phyloP scores from a whole-genome alignment of 306 rosid genomes.

The Acacia confusa region DNA sequence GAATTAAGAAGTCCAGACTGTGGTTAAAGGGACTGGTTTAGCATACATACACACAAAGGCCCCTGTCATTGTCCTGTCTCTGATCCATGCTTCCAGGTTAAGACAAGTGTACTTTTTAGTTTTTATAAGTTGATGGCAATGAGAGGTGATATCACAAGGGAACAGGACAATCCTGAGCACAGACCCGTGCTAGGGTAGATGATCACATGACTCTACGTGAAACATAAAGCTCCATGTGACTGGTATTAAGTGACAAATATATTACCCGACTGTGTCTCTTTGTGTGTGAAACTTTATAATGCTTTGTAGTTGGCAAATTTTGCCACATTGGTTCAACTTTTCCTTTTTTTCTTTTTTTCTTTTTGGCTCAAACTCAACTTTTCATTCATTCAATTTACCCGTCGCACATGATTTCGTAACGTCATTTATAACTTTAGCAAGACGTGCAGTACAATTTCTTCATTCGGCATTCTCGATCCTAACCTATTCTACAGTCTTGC shows the following conservation, averaged over 20 bases:
- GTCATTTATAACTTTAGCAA: neutral
- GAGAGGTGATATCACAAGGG: conserved; percentile 49
- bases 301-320: conserved; percentile 14
- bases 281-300: neutral
- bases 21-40: neutral
- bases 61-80: neutral
- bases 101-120: neutral
- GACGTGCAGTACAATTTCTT: neutral
- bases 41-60: conserved; percentile 1
- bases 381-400: conserved; percentile 12
- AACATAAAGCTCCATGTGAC: conserved; percentile 29
- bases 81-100: neutral
- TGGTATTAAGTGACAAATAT: neutral
- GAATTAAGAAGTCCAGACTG: conserved; percentile 2
- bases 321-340: neutral
- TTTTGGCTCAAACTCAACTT: too few relatives aligned
- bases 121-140: neutral
- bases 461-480: conserved; percentile 20
- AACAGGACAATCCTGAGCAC: conserved; percentile 26
- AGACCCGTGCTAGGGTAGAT: conserved; percentile 32
- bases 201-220: conserved; percentile 39
- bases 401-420: neutral
- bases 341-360: too few relatives aligned
- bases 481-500: neutral
- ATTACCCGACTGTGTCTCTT: neutral